Conservation (phyloP, 495 filamentous ascomycete genomes). For the Podospora didyma region DNA sequence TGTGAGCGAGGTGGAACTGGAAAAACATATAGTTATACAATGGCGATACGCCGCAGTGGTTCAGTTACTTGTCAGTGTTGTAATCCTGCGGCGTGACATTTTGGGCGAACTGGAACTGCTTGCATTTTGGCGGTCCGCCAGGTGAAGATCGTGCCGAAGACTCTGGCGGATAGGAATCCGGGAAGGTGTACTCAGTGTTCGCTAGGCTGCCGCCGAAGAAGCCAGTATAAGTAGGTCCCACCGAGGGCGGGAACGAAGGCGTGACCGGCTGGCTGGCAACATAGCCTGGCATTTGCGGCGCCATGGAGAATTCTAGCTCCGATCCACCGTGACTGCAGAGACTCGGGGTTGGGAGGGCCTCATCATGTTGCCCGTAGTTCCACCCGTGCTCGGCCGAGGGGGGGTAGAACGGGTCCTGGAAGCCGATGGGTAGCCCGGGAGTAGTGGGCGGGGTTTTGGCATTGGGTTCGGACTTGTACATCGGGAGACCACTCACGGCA, state of each 20-base stretch:
- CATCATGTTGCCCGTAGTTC: slow-evolving; percentile 33
- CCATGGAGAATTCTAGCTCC: slow-evolving; percentile 36
- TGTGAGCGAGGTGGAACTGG: not conserved
- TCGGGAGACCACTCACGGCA: slow-evolving; percentile 10
- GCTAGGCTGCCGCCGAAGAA: slow-evolving; percentile 25
- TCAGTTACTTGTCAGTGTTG: slow-evolving; percentile 20
- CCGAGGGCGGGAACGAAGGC: slow-evolving; percentile 36
- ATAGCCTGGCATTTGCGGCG: slow-evolving; percentile 35
- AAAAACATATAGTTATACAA: not conserved
- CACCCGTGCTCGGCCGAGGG: slow-evolving; percentile 25
- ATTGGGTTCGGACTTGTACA: slow-evolving; percentile 31
- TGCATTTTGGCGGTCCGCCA: slow-evolving; percentile 31
- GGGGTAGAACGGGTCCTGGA: slow-evolving; percentile 29
- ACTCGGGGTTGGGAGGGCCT: slow-evolving; percentile 41
- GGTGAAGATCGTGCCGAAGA: slow-evolving; percentile 40
- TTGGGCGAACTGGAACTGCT: slow-evolving; percentile 47
- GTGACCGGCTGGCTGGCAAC: slow-evolving; percentile 40
- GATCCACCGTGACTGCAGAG: slow-evolving; percentile 40
- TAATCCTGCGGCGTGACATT: slow-evolving; percentile 48
- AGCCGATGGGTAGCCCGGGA: slow-evolving; percentile 34
- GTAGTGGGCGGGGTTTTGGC: slow-evolving; percentile 45
- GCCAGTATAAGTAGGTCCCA: slow-evolving; percentile 32
- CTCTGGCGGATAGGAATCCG: slow-evolving; percentile 37
- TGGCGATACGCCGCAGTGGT: not conserved
- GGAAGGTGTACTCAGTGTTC: slow-evolving; percentile 39